Base-by-base conservation (phyloP, 78 protist genomes). In the Reticulomyxa filosa region DNA sequence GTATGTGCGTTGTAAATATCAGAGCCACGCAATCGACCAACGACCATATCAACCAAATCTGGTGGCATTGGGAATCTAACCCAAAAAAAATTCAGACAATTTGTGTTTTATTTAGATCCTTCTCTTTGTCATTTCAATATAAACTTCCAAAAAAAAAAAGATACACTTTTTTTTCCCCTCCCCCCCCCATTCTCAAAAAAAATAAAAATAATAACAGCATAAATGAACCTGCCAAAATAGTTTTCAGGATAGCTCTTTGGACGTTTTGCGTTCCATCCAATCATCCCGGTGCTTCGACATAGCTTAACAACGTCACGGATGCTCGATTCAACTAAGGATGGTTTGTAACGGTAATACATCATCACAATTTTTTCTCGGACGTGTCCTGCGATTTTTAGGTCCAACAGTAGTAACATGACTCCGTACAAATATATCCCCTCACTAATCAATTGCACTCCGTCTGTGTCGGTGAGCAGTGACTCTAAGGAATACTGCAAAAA, bases 1-100 rank as follows among this genome's bases (percentile, higher is more conserved):
- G n/a, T n/a, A n/a, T n/a, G n/a, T n/a, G n/a, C n/a, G 61, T 85
- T 71, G 61, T 92, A 92, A 51, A 92, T 76, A 62, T 92, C 97
- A 65, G 87, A 93, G 1, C 83, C 56, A 13, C 91, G 61, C 20
- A 92, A 50, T 33, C 92, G 72, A 46, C 92, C 93, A 11, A 92
- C 23, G 32, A 89, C 39, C 84, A 90, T 74, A 26, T 65, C 64
- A 32, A 89, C 25, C 3, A 86, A 59, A 22, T 69, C 29, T 30
- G 0, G 2, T 8, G 72, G 73, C 23, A 84, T 8, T 1, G 50
- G 46, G 27, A 57, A n/a, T n/a, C n/a, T n/a, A n/a, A n/a, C n/a
- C n/a, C n/a, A n/a, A n/a, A n/a, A n/a, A n/a, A n/a, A n/a, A n/a
- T n/a, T n/a, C n/a, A n/a, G n/a, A n/a, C n/a, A n/a, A n/a, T n/a